These are phyloP conservation scores for Raddia distichophylla DNA, from an alignment of 176 grass and related monocot genomes.

Conservation along the genomic window DNA sequence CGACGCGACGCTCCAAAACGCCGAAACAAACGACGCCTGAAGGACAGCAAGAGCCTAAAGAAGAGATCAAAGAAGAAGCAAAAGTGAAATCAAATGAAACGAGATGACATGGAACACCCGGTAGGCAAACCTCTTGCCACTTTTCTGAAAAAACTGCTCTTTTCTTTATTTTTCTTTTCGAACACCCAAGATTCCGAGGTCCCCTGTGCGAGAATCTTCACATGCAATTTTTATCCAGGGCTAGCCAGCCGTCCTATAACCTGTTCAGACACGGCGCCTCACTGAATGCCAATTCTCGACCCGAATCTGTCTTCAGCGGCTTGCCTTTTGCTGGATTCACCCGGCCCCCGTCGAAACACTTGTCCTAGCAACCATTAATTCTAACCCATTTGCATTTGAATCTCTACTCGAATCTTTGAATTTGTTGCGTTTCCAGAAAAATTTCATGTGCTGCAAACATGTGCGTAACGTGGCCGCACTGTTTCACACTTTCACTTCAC, in stretches of 20 bases:
- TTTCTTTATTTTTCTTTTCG: background rate
- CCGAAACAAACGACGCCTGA: too few relatives aligned
- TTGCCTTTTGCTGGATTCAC: constrained; percentile 5
- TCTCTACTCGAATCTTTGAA: background rate
- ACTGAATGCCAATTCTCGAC: background rate
- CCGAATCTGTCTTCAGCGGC: constrained; percentile 33
- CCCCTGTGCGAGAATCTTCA: background rate
- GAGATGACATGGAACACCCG: background rate
- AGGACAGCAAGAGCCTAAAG: background rate
- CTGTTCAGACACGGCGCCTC: background rate
- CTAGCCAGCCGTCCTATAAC: background rate
- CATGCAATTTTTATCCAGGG: background rate
- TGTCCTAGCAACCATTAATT: background rate
- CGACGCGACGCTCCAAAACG: too few relatives aligned
- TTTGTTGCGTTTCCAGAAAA: background rate
- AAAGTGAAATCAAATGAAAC: constrained; percentile 5
- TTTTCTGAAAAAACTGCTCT: too few relatives aligned
- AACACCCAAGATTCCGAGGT: background rate
- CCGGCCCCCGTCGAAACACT: background rate
- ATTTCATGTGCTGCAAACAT: background rate
- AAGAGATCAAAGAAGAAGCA: background rate
- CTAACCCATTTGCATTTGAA: background rate
- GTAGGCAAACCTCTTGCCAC: too few relatives aligned
- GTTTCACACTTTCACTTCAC: background rate
- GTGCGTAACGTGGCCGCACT: background rate